Conservation (phyloP, 2,329 filamentous ascomycete genomes). For the Diaporthe capsici region DNA sequence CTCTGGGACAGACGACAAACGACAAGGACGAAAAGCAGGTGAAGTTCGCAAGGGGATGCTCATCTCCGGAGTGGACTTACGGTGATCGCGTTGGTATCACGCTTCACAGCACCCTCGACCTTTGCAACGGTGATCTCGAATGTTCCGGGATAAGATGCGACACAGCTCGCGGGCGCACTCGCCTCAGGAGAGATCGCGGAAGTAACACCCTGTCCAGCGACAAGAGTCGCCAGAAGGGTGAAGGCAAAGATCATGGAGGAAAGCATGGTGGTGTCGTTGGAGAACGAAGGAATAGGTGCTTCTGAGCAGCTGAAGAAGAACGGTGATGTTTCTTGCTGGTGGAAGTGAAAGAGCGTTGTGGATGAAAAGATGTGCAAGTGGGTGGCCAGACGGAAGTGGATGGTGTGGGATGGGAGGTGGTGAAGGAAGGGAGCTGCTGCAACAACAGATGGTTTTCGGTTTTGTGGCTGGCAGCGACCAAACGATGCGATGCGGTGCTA, state of each 20-base stretch:
- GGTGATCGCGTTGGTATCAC: constrained; percentile 42
- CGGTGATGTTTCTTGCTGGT: background rate
- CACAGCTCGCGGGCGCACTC: constrained; percentile 66
- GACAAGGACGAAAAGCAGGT: background rate
- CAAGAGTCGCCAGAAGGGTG: constrained; percentile 58
- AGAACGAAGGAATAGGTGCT: no score
- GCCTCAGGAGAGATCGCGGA: constrained; percentile 58
- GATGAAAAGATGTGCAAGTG: constrained; percentile 6
- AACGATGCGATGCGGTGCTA: constrained; percentile 29
- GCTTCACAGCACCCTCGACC: constrained; percentile 54
- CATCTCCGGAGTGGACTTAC: constrained; percentile 46
- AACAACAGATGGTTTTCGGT: background rate
- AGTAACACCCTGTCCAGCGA: constrained; percentile 60
- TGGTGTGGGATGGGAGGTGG: constrained; percentile 13
- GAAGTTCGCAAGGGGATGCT: background rate
- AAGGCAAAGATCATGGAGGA: constrained; percentile 53
- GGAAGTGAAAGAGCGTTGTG: background rate
- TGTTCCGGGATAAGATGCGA: constrained; percentile 60
- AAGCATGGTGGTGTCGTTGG: constrained; percentile 47
- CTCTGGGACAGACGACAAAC: background rate
- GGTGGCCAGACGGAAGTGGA: background rate
- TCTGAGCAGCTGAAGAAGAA: background rate
- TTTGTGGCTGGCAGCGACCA: constrained; percentile 30
- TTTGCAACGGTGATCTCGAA: constrained; percentile 72
- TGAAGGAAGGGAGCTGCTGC: constrained; percentile 6